Evolutionary conservation across 2,329 filamentous ascomycete genomes (phyloP).

Genomic region (Stemphylium beticola): DNA sequence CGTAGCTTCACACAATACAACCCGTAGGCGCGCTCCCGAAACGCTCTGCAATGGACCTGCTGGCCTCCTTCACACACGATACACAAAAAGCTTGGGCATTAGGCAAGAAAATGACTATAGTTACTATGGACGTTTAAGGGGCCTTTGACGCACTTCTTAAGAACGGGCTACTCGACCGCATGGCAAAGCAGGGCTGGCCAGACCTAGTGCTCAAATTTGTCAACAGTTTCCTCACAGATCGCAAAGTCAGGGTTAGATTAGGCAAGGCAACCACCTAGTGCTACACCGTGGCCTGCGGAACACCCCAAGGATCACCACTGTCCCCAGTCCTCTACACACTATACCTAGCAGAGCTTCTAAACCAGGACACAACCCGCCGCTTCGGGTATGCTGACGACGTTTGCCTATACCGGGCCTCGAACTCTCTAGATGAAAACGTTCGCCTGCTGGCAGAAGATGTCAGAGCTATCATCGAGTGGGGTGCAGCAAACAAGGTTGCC

Average conservation of each 20-base stretch:
- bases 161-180: constrained; percentile 1
- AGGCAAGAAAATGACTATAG: constrained; percentile 3
- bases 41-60: too few relatives aligned
- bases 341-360: constrained; percentile 6
- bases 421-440: too few relatives aligned
- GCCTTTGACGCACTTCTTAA: constrained; percentile 6
- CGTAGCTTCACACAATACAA: too few relatives aligned
- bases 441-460: too few relatives aligned
- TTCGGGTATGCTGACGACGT: too few relatives aligned
- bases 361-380: too few relatives aligned
- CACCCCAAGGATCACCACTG: constrained; percentile 4
- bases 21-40: too few relatives aligned
- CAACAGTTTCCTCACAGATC: constrained; percentile 2
- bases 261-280: neutral
- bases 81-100: constrained; percentile 7
- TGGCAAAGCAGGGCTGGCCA: neutral
- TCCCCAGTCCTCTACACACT: constrained; percentile 4
- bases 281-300: constrained; percentile 3
- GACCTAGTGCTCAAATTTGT: too few relatives aligned
- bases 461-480: too few relatives aligned
- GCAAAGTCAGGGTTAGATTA: neutral
- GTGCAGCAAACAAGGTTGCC: too few relatives aligned
- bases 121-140: constrained; percentile 4
- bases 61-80: too few relatives aligned
- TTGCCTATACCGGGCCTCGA: too few relatives aligned